Evolutionary conservation across 192 early-diverging fungal genomes (phyloP).

Genomic region (Jimgerdemannia lactiflua): DNA sequence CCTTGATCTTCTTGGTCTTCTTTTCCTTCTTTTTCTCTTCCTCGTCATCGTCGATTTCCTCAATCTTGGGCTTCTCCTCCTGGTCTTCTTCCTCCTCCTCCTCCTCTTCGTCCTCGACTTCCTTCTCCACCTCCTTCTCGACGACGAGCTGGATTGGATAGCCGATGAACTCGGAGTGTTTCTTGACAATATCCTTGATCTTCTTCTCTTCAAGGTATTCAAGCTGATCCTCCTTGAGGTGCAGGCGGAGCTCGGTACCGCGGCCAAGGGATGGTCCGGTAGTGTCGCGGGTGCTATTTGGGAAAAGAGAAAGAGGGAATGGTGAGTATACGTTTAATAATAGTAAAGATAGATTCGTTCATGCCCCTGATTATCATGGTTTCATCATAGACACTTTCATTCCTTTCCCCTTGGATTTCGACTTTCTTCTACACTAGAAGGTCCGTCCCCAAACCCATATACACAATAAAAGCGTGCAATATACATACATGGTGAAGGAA

Average conservation of each 20-base stretch:
- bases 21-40: constrained; percentile 65
- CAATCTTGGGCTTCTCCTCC: constrained; percentile 71
- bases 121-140: constrained; percentile 97
- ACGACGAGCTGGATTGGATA: constrained; percentile 98
- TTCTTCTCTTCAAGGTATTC: constrained; percentile 99
- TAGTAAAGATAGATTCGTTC: no score
- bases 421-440: no score
- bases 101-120: constrained; percentile 92
- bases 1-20: constrained; percentile 84
- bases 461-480: background rate
- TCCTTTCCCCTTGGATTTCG: no score
- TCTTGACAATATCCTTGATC: constrained; percentile 99
- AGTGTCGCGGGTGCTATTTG: constrained; percentile 73
- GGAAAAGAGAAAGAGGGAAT: background rate
- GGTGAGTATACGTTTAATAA: no score
- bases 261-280: constrained; percentile 88
- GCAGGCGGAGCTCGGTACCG: constrained; percentile 93
- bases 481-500: constrained; percentile 75
- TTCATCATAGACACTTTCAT: no score
- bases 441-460: no score
- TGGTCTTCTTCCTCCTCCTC: constrained; percentile 70
- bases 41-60: constrained; percentile 82
- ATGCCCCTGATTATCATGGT: no score
- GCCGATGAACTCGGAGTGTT: constrained; percentile 99
- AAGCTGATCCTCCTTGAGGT: constrained; percentile 97